Base-by-base conservation (phyloP, 2,329 filamentous ascomycete genomes). In the Botryosphaeria dothidea region DNA sequence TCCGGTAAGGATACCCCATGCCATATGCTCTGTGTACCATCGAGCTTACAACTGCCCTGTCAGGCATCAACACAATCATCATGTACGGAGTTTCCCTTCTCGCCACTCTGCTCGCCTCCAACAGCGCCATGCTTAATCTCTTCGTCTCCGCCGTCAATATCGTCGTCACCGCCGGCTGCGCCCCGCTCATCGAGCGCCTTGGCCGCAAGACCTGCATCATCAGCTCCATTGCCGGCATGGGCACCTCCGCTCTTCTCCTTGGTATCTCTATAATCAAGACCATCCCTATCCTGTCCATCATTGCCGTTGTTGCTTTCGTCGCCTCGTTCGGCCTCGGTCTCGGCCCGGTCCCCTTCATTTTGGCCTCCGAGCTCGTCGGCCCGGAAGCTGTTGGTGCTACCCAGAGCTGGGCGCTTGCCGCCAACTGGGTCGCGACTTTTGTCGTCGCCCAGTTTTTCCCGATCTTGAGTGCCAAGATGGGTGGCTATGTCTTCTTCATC, bases 41-140 rank as follows among this genome's bases (percentile, higher is more conserved):
- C 6, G 8, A 7, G 19, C 31, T 52, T 8, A 52, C n/a, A 13
- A 5, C 1, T 41, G 9, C 17, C 9, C 17, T 31, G 15, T 3
- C 51, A 72, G 73, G 92, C 52, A 94, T 98, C 80, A 98, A 99
- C 84, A 94, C 91, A 66, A 94, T 98, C 73, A 91, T 98, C 79
- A 97, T 99, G 93, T 99, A 99, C 78, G 96, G 93, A 2, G 95
- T 98, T 5, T 93, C 92, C 0, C 87, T 99, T 1, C 85, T 99
- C 15, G 88, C 90, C 34, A 88, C 88, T 68, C 85, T 98, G 1
- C 85, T 99, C 0, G 90, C 92, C 3, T 87, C 92, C 52, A 92
- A 89, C 67, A 94, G 93, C 0, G 90, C 90, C 0, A 80, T 96
- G 1, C 84, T 99, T 61, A 96, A 94, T 63, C 94, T 98, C 66